Base-by-base conservation (phyloP, 2,329 filamentous ascomycete genomes). In the Sclerotinia nivalis region DNA sequence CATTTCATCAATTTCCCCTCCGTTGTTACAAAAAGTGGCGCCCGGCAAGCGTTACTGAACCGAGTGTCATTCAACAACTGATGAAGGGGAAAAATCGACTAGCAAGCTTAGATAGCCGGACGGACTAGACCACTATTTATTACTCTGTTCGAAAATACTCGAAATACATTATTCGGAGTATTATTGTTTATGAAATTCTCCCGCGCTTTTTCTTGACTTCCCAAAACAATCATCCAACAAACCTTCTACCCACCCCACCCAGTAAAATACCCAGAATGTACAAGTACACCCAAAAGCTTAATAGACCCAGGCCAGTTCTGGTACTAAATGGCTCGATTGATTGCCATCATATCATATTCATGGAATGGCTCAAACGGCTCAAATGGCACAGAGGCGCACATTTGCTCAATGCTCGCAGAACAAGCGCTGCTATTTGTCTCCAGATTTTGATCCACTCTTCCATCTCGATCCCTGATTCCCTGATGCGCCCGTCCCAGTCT, bases 401-500 rank as follows among this genome's bases (percentile, higher is more conserved):
- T 71, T 69, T 65, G 47, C 60, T 67, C 61, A 64, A 64, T 54
- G 64, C 66, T 70, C 71, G 65, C 69, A 69, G 69, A 65, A 68
- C 65, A 65, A 69, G 45, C 52, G 59, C 66, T 67, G 37, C 66
- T 64, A 69, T 65, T 69, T 69, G 66, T 71, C 69, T 73, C 71
- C 70, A 70, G 69, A 70, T 62, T 60, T 58, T 72, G 71, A 52
- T 74, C 73, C 73, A 73, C 73, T 71, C 69, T 60, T 70, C 71
- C 73, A 37, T 69, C 60, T 68, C 43, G 55, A 68, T 68, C 66
- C 72, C 71, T 72, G 73, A 77, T 76, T 64, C 74, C 74, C 71
- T 72, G 69, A 61, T 66, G 40, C 59, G 68, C 50, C 59, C 28
- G 70, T 71, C 50, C 69, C 50, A 69, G 55, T 69, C 65, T 65